Conservation (phyloP, 305 asterid species). For the Fraxinus albicans region DNA sequence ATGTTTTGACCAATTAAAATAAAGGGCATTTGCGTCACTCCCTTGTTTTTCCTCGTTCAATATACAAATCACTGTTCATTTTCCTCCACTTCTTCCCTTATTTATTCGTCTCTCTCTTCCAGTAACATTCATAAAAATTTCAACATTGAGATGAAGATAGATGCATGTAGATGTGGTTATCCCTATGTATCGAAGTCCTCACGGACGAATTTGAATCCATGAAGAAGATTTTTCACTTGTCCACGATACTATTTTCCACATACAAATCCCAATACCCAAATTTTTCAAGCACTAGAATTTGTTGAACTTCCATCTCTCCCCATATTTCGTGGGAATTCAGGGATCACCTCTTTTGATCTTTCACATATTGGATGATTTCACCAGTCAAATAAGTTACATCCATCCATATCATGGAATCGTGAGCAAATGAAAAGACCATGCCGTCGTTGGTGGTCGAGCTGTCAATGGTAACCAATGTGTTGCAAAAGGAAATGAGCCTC, state of each 20-base stretch:
- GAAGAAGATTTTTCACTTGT: neutral
- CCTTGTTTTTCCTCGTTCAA: neutral
- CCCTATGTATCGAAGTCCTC: neutral
- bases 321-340: neutral
- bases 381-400: neutral
- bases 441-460: conserved; percentile 75
- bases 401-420: neutral
- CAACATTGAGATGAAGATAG: neutral
- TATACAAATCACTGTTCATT: too few relatives aligned
- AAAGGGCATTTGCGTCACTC: neutral
- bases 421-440: conserved; percentile 24
- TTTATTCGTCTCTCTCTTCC: neutral
- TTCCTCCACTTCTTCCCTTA: neutral
- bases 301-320: neutral
- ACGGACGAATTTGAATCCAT: too few relatives aligned
- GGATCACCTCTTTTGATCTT: neutral
- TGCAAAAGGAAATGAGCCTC: conserved; percentile 72
- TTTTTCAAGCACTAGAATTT: neutral
- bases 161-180: neutral
- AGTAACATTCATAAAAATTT: too few relatives aligned
- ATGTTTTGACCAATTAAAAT: neutral
- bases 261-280: too few relatives aligned
- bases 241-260: neutral
- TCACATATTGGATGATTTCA: neutral
- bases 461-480: conserved; percentile 62